Evolutionary conservation across 2,329 filamentous ascomycete genomes (phyloP).

Genomic region (Xylariaceae sp.): DNA sequence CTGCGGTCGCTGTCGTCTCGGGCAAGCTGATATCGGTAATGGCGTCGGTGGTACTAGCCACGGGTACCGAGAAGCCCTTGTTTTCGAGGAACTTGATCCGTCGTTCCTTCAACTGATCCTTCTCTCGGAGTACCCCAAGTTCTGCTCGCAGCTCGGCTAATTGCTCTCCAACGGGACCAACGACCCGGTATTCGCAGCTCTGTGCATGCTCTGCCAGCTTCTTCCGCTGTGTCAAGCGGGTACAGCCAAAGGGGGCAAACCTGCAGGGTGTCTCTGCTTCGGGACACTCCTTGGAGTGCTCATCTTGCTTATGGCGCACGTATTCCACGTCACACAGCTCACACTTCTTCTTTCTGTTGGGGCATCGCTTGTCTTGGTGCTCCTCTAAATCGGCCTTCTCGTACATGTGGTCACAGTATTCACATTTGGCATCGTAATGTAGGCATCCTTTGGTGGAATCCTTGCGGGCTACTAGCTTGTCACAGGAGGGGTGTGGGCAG

Average conservation of each 20-base stretch:
- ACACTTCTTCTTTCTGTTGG: constrained; percentile 48
- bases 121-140: constrained; percentile 42
- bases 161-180: constrained; percentile 47
- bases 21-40: constrained; percentile 27
- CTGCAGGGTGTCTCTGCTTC: constrained; percentile 43
- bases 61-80: constrained; percentile 29
- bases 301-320: constrained; percentile 43
- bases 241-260: constrained; percentile 50
- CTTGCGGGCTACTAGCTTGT: constrained; percentile 50
- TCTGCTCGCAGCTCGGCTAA: constrained; percentile 49
- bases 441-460: constrained; percentile 52
- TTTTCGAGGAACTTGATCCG: constrained; percentile 43
- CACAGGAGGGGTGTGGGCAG: constrained; percentile 55
- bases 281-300: constrained; percentile 48
- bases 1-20: constrained; percentile 21
- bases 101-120: constrained; percentile 39
- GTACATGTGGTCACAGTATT: constrained; percentile 51
- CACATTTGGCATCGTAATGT: constrained; percentile 51
- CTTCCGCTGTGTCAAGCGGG: constrained; percentile 37
- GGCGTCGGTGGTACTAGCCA: constrained; percentile 20
- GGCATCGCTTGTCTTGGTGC: constrained; percentile 44
- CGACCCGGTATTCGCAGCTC: constrained; percentile 51
- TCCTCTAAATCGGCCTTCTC: constrained; percentile 47
- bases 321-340: constrained; percentile 46
- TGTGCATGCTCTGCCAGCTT: constrained; percentile 44